Evolutionary conservation across 371 early-diverging fungal genomes (phyloP).

Genomic region (Mortierella polycephala): DNA sequence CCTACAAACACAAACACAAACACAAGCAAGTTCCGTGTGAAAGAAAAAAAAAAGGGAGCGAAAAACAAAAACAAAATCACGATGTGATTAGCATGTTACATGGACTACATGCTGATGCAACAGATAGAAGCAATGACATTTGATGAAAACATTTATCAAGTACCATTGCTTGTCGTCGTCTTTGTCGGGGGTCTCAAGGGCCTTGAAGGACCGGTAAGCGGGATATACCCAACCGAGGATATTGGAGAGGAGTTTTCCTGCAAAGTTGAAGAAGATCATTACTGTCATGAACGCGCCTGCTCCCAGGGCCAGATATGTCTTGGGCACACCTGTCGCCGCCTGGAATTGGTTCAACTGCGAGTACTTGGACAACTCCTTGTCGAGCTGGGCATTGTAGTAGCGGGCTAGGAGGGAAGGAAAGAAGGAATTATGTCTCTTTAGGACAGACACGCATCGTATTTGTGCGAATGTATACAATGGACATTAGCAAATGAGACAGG

Average conservation of each 20-base stretch:
- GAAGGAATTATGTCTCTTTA: no score
- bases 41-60: no score
- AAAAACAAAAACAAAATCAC: no score
- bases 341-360: slow-evolving; percentile 74
- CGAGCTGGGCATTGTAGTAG: slow-evolving; percentile 65
- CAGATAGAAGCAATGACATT: no score
- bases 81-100: no score
- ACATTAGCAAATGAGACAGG: no score
- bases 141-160: no score
- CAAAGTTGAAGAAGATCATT: slow-evolving; percentile 91
- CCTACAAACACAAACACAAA: slow-evolving; percentile 55
- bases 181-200: slow-evolving; percentile 82
- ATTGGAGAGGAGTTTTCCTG: slow-evolving; percentile 83
- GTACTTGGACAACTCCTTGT: slow-evolving; percentile 79
- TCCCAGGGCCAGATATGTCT: slow-evolving; percentile 81
- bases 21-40: no score
- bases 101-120: no score
- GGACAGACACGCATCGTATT: no score
- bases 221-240: slow-evolving; percentile 91
- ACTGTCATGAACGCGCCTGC: slow-evolving; percentile 65
- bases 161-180: slow-evolving; percentile 85
- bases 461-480: no score
- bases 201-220: slow-evolving; percentile 92
- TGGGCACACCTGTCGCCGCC: slow-evolving; percentile 80
- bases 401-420: slow-evolving; percentile 19